These are phyloP conservation scores for Alternaria triticina DNA, from an alignment of 2,329 filamentous ascomycete genomes.

Conservation along the genomic window DNA sequence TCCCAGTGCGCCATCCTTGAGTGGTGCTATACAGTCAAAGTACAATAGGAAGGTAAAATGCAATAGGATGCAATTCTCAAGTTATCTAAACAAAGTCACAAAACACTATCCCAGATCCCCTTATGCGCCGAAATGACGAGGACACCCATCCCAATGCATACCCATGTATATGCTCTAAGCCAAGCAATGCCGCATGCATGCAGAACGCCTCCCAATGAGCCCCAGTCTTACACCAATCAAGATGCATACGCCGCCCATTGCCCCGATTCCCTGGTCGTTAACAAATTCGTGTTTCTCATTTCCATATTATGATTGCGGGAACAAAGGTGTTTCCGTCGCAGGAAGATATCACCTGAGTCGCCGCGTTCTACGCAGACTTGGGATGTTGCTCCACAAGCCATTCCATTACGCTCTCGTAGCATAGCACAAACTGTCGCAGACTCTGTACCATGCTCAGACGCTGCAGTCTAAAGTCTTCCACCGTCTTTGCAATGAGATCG, in stretches of 20 bases:
- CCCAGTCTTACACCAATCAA: conserved; percentile 2
- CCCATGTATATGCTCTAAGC: conserved; percentile 8
- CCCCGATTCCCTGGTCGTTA: not conserved
- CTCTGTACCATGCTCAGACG: conserved; percentile 97
- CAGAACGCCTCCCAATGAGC: conserved; percentile 18
- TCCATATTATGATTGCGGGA: conserved; percentile 14
- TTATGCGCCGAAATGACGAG: not conserved
- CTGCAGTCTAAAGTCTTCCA: conserved; percentile 88
- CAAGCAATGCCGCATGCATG: conserved; percentile 8
- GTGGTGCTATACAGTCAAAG: not conserved
- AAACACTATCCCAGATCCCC: not conserved
- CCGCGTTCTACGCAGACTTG: conserved; percentile 34
- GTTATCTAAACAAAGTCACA: not conserved
- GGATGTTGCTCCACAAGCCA: conserved; percentile 68
- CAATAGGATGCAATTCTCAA: not conserved
- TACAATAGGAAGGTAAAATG: not conserved
- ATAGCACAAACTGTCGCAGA: conserved; percentile 89
- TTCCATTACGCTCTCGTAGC: conserved; percentile 92
- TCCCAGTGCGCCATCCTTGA: not conserved
- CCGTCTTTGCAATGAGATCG: conserved; percentile 84
- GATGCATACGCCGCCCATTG: conserved; percentile 7
- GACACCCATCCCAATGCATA: not conserved
- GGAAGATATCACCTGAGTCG: not conserved
- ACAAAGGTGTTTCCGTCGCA: conserved; percentile 1
- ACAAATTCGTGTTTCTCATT: conserved; percentile 14